Conservation (phyloP, 2,329 filamentous ascomycete species). For the Stemphylium beticola region DNA sequence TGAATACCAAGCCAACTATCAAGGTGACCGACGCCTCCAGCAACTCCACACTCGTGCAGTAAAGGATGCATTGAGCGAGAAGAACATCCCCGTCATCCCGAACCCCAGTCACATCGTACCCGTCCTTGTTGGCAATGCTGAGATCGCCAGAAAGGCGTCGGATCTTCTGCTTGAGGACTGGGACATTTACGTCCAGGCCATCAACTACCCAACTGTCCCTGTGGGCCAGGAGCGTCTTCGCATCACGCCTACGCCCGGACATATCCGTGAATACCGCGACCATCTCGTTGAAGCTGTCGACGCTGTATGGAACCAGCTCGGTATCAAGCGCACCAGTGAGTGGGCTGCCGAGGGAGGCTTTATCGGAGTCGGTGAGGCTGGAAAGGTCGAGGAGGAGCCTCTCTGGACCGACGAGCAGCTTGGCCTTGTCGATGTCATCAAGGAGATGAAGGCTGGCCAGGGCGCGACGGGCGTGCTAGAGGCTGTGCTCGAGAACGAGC, state of each 20-base stretch:
- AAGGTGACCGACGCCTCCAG: constrained; percentile 87
- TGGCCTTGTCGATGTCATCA: constrained; percentile 64
- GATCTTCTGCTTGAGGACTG: constrained; percentile 90
- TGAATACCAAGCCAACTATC: constrained; percentile 86
- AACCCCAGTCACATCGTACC: constrained; percentile 98
- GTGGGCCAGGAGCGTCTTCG: constrained; percentile 97
- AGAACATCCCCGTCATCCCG: constrained; percentile 93
- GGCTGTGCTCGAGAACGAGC: constrained; percentile 55
- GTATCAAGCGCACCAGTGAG: constrained; percentile 89
- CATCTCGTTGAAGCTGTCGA: constrained; percentile 85
- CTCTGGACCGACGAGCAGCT: constrained; percentile 94
- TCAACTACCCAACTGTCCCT: constrained; percentile 98
- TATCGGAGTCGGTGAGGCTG: constrained; percentile 84
- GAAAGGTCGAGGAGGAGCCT: constrained; percentile 65
- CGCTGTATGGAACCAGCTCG: constrained; percentile 84
- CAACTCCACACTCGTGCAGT: constrained; percentile 96
- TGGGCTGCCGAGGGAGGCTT: constrained; percentile 93
- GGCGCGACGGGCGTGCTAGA: constrained; percentile 56
- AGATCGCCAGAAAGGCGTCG: constrained; percentile 87
- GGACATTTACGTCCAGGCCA: constrained; percentile 95
- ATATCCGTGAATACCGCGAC: constrained; percentile 82
- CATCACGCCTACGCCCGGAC: constrained; percentile 94
- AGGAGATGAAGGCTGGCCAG: constrained; percentile 61
- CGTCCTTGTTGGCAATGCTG: constrained; percentile 90
- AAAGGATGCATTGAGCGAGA: constrained; percentile 78